phyloP scores from a whole-genome alignment of 306 rosid genomes.

The apple (Malus domestica) region ASM211411v1 NC_041803.1:31121501-31122000 shows the following conservation, averaged over 20 bases:
- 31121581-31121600: no score
- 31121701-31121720: neutral
- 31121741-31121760: neutral
- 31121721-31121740: neutral
- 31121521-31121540: no score
- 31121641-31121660: neutral
- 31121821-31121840: no score
- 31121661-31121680: neutral
- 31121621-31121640: neutral
- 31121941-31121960: constrained; percentile 77
- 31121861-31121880: no score
- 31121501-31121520: no score
- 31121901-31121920: constrained; percentile 50
- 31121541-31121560: no score
- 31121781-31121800: no score
- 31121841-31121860: no score
- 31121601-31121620: no score
- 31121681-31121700: no score
- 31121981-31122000: constrained; percentile 72
- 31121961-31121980: constrained; percentile 61
- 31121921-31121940: constrained; percentile 95
- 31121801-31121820: neutral
- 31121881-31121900: no score
- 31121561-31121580: no score
- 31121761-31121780: neutral